Conservation (phyloP, 225 moss, liverwort and hornwort genomes). For the Sphagnum contortum region DNA sequence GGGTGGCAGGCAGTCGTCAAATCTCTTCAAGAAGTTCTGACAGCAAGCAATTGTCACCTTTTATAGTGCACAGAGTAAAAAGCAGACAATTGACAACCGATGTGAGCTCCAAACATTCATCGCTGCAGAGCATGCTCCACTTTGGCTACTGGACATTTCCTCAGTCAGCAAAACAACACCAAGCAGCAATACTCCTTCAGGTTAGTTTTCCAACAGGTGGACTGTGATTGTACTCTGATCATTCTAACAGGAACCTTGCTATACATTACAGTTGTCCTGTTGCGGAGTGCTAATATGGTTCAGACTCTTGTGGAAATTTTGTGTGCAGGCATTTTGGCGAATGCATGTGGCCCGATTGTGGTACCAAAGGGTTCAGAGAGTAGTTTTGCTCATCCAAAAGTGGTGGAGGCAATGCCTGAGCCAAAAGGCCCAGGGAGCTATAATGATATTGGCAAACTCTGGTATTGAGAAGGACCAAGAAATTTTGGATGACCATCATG, state of each 20-base stretch:
- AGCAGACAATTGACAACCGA: slow-evolving; percentile 10
- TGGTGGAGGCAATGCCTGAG: slow-evolving; percentile 20
- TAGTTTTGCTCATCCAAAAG: slow-evolving; percentile 12
- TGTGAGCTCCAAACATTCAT: slow-evolving; percentile 10
- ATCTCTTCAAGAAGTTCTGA: slow-evolving; percentile 11
- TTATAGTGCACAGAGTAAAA: slow-evolving; percentile 10
- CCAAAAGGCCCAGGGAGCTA: neutral
- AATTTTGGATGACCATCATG: slow-evolving; percentile 1
- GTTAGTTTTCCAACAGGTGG: slow-evolving; percentile 7
- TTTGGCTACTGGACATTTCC: slow-evolving; percentile 14
- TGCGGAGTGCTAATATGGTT: no score
- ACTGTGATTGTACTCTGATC: no score
- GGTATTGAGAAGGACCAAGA: neutral
- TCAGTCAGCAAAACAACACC: slow-evolving; percentile 15
- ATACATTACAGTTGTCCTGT: no score
- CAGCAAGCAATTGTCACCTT: slow-evolving; percentile 17
- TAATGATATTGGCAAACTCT: neutral
- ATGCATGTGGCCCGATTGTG: slow-evolving; percentile 19
- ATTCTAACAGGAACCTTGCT: no score
- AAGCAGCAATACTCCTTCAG: slow-evolving; percentile 25
- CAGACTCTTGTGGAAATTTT: neutral
- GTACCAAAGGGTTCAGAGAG: slow-evolving; percentile 17
- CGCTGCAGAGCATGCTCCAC: slow-evolving; percentile 11
- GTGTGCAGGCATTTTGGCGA: slow-evolving; percentile 34
- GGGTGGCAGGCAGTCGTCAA: slow-evolving; percentile 5